Conservation (phyloP, 768 basidiomycete species). For the Tricholoma sp. region DNA sequence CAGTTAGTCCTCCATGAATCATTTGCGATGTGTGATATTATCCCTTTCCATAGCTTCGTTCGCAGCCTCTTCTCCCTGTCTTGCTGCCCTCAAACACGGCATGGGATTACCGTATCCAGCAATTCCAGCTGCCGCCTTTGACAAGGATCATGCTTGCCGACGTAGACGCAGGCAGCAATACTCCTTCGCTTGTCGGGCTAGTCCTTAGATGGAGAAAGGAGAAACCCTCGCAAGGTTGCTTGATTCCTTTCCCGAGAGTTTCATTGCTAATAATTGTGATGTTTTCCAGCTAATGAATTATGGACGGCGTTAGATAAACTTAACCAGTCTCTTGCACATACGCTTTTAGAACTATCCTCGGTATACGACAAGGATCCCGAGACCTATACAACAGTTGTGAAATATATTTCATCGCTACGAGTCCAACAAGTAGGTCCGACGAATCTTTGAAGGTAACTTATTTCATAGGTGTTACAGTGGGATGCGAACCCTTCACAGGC, state of each 20-base stretch:
- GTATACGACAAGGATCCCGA: constrained; percentile 42
- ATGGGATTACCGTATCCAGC: constrained; percentile 70
- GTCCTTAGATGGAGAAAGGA: constrained; percentile 87
- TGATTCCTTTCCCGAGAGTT: constrained; percentile 2
- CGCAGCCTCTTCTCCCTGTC: constrained; percentile 40
- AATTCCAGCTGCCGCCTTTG: constrained; percentile 79
- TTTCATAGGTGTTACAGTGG: constrained; percentile 40
- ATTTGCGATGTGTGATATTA: not conserved
- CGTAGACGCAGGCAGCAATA: constrained; percentile 94
- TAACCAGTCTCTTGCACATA: constrained; percentile 54
- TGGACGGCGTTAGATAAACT: constrained; percentile 62
- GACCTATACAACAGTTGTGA: constrained; percentile 52
- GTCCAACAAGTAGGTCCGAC: constrained; percentile 43
- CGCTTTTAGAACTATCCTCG: constrained; percentile 46
- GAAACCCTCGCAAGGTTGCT: constrained; percentile 48
- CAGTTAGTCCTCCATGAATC: constrained; percentile 27
- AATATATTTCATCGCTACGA: constrained; percentile 56
- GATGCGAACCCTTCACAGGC: constrained; percentile 50
- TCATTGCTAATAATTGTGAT: constrained; percentile 4
- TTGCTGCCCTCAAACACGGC: constrained; percentile 57
- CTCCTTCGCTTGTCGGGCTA: constrained; percentile 88
- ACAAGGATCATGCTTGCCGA: constrained; percentile 89
- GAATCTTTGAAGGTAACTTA: not conserved
- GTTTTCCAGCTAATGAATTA: constrained; percentile 46
- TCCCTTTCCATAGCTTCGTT: constrained; percentile 1